phyloP scores from a whole-genome alignment of 1,284 basidiomycete genomes.

The Rhodofomes roseus region DNA sequence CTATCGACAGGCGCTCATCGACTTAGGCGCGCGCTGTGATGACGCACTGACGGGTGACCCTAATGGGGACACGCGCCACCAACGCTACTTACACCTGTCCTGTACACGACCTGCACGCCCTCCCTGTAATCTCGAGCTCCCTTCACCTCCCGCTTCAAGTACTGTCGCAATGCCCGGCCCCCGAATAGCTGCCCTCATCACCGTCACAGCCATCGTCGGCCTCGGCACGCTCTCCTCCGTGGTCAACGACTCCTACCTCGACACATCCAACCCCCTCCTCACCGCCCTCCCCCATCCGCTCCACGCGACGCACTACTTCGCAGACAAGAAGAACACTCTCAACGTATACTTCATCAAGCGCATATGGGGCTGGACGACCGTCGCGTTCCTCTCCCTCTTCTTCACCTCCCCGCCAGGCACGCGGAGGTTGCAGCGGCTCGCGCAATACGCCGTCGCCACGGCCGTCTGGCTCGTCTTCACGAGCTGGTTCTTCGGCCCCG shows the following conservation, averaged over 20 bases:
- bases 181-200: slow-evolving; percentile 14
- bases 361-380: slow-evolving; percentile 89
- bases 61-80: no score
- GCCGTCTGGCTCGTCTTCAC: slow-evolving; percentile 75
- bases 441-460: slow-evolving; percentile 65
- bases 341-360: slow-evolving; percentile 89
- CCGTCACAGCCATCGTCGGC: slow-evolving; percentile 34
- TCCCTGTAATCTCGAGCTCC: no score
- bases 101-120: no score
- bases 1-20: no score
- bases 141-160: no score
- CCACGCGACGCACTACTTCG: slow-evolving; percentile 69
- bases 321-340: slow-evolving; percentile 77
- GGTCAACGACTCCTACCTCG: slow-evolving; percentile 52
- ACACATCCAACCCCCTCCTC: slow-evolving; percentile 69
- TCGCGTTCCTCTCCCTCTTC: slow-evolving; percentile 59
- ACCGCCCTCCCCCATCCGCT: slow-evolving; percentile 68
- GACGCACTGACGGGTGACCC: no score
- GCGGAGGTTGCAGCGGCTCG: slow-evolving; percentile 40
- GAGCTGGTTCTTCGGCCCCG: slow-evolving; percentile 90
- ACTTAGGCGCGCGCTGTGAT: neutral
- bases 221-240: slow-evolving; percentile 53
- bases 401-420: slow-evolving; percentile 45
- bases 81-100: neutral
- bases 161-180: slow-evolving; percentile 13